Percentiles rank a stretch among this genome's conserved stretches.
These are phyloP conservation scores for Smallanthus sonchifolius DNA, from an alignment of 129 eudicot genomes.

Conservation along the genomic window DNA sequence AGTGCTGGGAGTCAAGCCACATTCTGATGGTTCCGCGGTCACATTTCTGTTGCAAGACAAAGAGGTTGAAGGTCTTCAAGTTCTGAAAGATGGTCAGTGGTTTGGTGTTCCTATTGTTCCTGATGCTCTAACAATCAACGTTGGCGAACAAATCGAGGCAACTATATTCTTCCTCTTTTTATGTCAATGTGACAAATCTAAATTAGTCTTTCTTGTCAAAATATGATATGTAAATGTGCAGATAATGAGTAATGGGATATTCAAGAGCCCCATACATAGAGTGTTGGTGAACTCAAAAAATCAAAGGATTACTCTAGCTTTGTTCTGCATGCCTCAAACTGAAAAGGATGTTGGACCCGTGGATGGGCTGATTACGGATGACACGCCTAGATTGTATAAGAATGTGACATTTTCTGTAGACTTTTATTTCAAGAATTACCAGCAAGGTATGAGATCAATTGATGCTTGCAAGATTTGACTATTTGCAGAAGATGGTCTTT, in stretches of 20 bases:
- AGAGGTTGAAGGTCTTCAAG: conserved; percentile 69
- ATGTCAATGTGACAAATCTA: background rate
- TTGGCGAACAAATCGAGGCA: conserved; percentile 74
- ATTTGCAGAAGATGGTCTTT: background rate
- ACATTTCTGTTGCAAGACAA: conserved; percentile 55
- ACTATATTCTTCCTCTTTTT: background rate
- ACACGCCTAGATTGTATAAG: conserved; percentile 39
- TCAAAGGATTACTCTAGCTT: conserved; percentile 47
- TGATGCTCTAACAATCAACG: conserved; percentile 47
- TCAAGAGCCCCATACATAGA: conserved; percentile 60
- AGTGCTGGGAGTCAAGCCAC: conserved; percentile 51
- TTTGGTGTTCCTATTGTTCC: conserved; percentile 43
- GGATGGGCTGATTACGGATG: conserved; percentile 34
- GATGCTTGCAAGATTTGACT: conserved; percentile 40
- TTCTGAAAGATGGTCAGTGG: conserved; percentile 54
- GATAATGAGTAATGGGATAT: conserved; percentile 69
- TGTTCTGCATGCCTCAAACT: conserved; percentile 45
- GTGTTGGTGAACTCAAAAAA: conserved; percentile 39
- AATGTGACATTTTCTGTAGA: conserved; percentile 30
- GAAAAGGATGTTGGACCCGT: conserved; percentile 49
- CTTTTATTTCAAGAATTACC: conserved; percentile 37
- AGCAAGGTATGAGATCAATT: conserved; percentile 39
- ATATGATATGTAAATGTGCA: conserved; percentile 6
- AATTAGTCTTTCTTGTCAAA: background rate
- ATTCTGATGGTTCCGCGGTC: conserved; percentile 47